These are phyloP conservation scores for Silene vulgaris DNA, from an alignment of 179 eudicot genomes.

Conservation along the genomic window DNA sequence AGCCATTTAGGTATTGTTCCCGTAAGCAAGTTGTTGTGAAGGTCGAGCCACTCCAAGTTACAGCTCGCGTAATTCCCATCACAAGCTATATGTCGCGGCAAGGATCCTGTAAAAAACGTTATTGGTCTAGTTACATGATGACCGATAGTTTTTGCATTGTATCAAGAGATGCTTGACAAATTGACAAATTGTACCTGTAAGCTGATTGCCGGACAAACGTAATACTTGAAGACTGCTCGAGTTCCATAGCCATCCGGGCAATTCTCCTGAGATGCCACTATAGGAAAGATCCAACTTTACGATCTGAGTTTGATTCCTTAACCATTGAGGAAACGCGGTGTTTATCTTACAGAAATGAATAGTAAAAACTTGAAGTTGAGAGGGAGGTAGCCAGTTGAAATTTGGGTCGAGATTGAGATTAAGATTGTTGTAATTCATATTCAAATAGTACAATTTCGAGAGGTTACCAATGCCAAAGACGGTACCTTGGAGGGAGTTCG, in stretches of 20 bases:
- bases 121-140: too few species aligned
- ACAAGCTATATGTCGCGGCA: too few species aligned
- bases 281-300: neutral
- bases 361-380: neutral
- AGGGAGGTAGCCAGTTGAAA: neutral
- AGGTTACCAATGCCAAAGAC: conserved; percentile 5
- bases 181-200: neutral
- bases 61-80: too few species aligned
- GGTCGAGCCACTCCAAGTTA: too few species aligned
- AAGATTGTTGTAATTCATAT: neutral
- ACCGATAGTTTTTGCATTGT: too few species aligned
- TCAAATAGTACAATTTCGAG: neutral
- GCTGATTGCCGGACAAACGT: neutral
- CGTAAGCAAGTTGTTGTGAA: too few species aligned
- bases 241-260: neutral
- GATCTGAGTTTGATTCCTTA: neutral
- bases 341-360: neutral
- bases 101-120: neutral
- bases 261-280: conserved; percentile 1
- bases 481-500: neutral
- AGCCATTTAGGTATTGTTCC: too few species aligned
- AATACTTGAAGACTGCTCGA: neutral
- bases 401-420: too few species aligned
- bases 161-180: neutral
- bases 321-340: too few species aligned